A percentile compares a stretch with the other conserved stretches of the same genome.
Conservation (phyloP, 2,329 filamentous ascomycete genomes). For the Didymella pomorum region DNA sequence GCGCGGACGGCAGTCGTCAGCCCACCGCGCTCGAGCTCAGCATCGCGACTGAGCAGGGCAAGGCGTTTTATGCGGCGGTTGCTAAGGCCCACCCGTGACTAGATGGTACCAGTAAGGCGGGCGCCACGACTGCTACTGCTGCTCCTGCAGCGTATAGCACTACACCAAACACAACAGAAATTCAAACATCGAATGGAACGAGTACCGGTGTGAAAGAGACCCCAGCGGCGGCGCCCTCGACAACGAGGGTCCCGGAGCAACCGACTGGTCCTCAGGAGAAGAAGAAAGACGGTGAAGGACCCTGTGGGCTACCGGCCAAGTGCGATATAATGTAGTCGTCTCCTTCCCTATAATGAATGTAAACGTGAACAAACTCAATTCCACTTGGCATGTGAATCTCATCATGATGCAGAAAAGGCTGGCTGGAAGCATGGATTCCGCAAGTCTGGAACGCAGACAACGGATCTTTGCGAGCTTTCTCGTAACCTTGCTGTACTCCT, state of each 20-base stretch:
- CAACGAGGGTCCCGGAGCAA: constrained; percentile 21
- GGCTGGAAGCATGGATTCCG: no score
- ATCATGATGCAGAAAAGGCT: no score
- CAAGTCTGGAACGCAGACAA: no score
- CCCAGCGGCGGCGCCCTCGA: constrained; percentile 28
- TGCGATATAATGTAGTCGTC: constrained; percentile 68
- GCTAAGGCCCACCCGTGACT: constrained; percentile 81
- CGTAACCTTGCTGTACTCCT: no score
- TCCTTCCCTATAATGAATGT: neutral
- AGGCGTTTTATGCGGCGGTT: constrained; percentile 80
- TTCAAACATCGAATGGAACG: constrained; percentile 14
- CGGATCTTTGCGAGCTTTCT: no score
- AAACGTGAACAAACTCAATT: neutral
- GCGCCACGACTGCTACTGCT: neutral
- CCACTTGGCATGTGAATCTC: no score
- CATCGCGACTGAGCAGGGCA: constrained; percentile 83
- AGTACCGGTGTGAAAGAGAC: constrained; percentile 18
- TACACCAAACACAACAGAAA: constrained; percentile 8
- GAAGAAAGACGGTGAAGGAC: constrained; percentile 66
- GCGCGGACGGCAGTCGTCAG: constrained; percentile 81
- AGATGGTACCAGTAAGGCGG: constrained; percentile 60
- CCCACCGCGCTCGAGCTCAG: constrained; percentile 78
- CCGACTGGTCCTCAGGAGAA: constrained; percentile 39
- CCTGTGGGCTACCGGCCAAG: constrained; percentile 79
- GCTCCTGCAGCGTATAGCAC: constrained; percentile 2